Base-by-base conservation (phyloP, 139 green algal genomes). In the Micromonas commoda region DNA sequence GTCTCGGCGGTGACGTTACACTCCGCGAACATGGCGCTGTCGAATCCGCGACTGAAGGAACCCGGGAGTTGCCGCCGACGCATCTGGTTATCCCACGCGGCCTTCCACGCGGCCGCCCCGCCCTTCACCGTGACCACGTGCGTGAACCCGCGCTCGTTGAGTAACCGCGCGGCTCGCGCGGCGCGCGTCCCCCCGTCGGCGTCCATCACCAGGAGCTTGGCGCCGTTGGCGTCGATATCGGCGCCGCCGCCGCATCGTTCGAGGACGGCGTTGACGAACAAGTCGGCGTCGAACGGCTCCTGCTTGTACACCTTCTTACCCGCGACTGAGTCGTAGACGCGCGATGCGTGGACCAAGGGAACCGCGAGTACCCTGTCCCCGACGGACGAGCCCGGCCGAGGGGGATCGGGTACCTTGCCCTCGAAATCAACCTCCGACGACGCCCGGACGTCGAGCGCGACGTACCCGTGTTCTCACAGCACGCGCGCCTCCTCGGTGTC, bases 231-330 rank as follows among this genome's bases (percentile, higher is more conserved):
- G 9, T 57, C 9, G 16, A 57, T 23, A n/a, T n/a, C n/a, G n/a
- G n/a, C n/a, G n/a, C n/a, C n/a, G n/a, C n/a, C n/a, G n/a, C n/a
- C 45, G 45, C 45, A 9, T 57, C 16, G 9, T 57, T 16, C 9
- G 16, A 9, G 45, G 9, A 9, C 45, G 24, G 9, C 35, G 23
- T 20, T 2, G 4, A 61, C 34, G 67, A 74, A 61, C 32, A 20
- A 3, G 2, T 60, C 35, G 3, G 32, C 32, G 32, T 26, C n/a
- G 21, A 63, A 31, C 4, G 3, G 26, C n/a, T 72, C 26, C 19
- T 61, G 67, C 34, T 16, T 26, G n/a, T 61, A 72, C 29, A 72
- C 65, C 29, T 72, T 72, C 29, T 72, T 39, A 26, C 65, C 26
- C 3, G 26, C 23, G 5, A 53, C 28, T 20, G 65, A 9, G 29